Conservation (phyloP, 2,329 filamentous ascomycete species). For the Botryotinia narcissicola region DNA sequence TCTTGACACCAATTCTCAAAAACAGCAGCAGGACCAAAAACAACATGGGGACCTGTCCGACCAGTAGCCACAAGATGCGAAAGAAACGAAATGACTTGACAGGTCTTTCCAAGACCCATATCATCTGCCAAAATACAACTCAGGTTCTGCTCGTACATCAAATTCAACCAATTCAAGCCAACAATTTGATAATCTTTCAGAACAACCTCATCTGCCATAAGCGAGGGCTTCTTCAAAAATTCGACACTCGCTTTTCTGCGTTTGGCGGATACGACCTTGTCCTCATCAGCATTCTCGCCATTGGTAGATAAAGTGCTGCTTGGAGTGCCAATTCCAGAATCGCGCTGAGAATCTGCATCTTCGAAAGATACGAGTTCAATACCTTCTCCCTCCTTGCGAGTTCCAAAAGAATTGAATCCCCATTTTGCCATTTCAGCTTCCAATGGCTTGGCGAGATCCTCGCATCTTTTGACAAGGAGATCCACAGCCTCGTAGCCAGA, state of each 20-base stretch:
- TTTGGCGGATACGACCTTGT: slow-evolving; percentile 38
- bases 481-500: slow-evolving; percentile 80
- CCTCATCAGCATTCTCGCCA: slow-evolving; percentile 46
- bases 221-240: slow-evolving; percentile 57
- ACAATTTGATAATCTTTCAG: slow-evolving; percentile 95
- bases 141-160: slow-evolving; percentile 75
- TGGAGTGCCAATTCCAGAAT: slow-evolving; percentile 68
- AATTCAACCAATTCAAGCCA: slow-evolving; percentile 88
- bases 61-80: slow-evolving; percentile 73
- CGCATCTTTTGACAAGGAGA: slow-evolving; percentile 73
- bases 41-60: slow-evolving; percentile 69
- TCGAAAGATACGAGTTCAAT: slow-evolving; percentile 54
- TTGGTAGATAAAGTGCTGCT: slow-evolving; percentile 40
- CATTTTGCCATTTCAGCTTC: slow-evolving; percentile 63
- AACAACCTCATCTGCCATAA: slow-evolving; percentile 71
- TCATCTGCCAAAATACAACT: slow-evolving; percentile 95
- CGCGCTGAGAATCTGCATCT: slow-evolving; percentile 45
- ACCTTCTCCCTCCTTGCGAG: slow-evolving; percentile 53
- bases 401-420: slow-evolving; percentile 64
- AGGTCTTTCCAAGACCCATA: slow-evolving; percentile 96
- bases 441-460: slow-evolving; percentile 66
- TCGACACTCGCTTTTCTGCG: slow-evolving; percentile 31
- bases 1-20: slow-evolving; percentile 95
- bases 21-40: slow-evolving; percentile 90
- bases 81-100: slow-evolving; percentile 90